phyloP scores from a whole-genome alignment of 495 filamentous ascomycete genomes.

The Aspergillus ellipticus region DNA sequence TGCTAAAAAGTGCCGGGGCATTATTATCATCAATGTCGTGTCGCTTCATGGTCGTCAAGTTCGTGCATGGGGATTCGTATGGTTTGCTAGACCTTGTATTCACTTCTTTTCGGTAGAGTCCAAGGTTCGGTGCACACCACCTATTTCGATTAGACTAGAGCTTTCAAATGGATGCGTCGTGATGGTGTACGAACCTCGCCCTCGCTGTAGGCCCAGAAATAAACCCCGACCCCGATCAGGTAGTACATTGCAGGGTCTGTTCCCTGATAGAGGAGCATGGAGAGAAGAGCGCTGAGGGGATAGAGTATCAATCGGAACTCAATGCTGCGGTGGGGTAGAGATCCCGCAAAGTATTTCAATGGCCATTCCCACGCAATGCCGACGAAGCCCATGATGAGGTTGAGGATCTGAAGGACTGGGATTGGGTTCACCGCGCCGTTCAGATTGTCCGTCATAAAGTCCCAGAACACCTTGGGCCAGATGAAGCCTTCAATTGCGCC shows the following conservation, averaged over 20 bases:
- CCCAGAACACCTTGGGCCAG: conserved; percentile 99
- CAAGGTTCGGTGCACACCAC: conserved; percentile 57
- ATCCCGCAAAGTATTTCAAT: conserved; percentile 58
- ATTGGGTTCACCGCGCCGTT: conserved; percentile 80
- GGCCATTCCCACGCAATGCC: conserved; percentile 93
- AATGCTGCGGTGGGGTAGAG: conserved; percentile 77
- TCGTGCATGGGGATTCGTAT: not conserved
- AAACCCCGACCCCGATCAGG: conserved; percentile 77
- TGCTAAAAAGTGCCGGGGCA: not conserved
- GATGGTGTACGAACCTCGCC: conserved; percentile 76
- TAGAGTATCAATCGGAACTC: conserved; percentile 80
- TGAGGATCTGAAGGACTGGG: conserved; percentile 89
- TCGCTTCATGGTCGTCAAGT: not conserved
- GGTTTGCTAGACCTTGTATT: conserved; percentile 30
- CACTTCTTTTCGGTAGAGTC: conserved; percentile 42
- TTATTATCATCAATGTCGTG: not conserved
- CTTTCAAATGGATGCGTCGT: not conserved
- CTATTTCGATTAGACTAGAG: conserved; percentile 20
- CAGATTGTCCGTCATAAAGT: conserved; percentile 89
- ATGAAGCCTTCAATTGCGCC: conserved; percentile 85
- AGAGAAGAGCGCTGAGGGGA: conserved; percentile 71
- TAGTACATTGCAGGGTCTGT: conserved; percentile 93
- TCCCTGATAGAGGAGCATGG: conserved; percentile 82
- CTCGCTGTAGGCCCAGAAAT: conserved; percentile 96
- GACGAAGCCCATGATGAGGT: conserved; percentile 82